A percentile compares a stretch with the other conserved stretches of the same genome.
These are phyloP conservation scores for Yarrowia divulgata DNA, from an alignment of 805 yeast genomes.

Conservation along the genomic window DNA sequence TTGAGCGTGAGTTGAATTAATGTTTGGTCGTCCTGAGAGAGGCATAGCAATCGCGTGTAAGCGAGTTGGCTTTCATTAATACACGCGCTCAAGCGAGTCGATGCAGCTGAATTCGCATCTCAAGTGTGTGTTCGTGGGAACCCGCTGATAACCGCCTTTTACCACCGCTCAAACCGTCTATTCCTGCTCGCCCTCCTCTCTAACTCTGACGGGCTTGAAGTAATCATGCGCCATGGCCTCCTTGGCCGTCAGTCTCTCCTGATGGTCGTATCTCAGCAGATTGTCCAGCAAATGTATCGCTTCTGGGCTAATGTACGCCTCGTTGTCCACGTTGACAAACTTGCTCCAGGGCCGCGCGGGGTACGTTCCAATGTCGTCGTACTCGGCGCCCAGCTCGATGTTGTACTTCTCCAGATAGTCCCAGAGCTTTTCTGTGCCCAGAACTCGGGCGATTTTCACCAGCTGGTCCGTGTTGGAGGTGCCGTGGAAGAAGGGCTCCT, in stretches of 20 bases:
- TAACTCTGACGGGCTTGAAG: conserved; percentile 55
- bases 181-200: conserved; percentile 34
- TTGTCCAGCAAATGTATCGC: conserved; percentile 79
- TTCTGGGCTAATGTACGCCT: conserved; percentile 70
- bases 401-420: conserved; percentile 75
- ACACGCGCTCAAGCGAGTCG: too few species aligned
- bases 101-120: neutral
- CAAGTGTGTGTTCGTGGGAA: neutral
- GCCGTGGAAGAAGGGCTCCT: conserved; percentile 93
- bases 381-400: conserved; percentile 73
- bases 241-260: conserved; percentile 82
- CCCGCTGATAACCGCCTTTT: neutral
- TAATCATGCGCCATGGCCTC: conserved; percentile 85
- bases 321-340: conserved; percentile 75
- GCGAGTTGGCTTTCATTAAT: neutral
- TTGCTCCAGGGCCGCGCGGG: conserved; percentile 83
- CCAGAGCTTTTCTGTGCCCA: conserved; percentile 83
- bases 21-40: neutral
- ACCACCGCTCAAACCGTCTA: neutral
- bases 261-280: conserved; percentile 82
- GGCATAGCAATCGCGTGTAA: neutral
- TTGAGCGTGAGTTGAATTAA: conserved; percentile 21
- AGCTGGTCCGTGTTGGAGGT: conserved; percentile 89
- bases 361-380: conserved; percentile 76
- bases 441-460: conserved; percentile 83